Conservation (phyloP, 2,329 filamentous ascomycete genomes). For the Arthroderma uncinatum region DNA sequence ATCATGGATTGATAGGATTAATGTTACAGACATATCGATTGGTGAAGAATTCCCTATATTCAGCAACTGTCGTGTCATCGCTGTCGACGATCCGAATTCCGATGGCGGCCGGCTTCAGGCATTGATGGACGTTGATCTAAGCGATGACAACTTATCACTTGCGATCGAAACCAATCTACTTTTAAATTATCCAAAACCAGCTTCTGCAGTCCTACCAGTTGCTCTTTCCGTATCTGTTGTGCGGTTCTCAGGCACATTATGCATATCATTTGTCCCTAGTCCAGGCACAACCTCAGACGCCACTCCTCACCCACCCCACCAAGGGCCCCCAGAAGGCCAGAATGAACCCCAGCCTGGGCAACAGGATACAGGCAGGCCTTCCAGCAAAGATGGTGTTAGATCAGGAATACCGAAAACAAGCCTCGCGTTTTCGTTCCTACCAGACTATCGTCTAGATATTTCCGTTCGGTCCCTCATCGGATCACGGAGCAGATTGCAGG, state of each 20-base stretch:
- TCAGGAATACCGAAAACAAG: constrained; percentile 61
- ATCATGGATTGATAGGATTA: constrained; percentile 86
- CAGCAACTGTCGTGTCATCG: constrained; percentile 93
- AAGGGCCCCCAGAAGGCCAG: neutral
- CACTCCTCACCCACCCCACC: constrained; percentile 21
- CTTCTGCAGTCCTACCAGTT: constrained; percentile 81
- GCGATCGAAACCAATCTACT: constrained; percentile 89
- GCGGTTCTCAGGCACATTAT: constrained; percentile 86
- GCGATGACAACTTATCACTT: constrained; percentile 80
- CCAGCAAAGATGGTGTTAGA: constrained; percentile 16
- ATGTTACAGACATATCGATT: constrained; percentile 82
- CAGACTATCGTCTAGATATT: constrained; percentile 54
- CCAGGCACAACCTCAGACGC: constrained; percentile 20
- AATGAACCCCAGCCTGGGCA: neutral
- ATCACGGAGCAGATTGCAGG: constrained; percentile 50
- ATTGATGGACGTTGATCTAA: constrained; percentile 91
- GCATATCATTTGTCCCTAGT: constrained; percentile 80
- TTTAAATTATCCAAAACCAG: constrained; percentile 85
- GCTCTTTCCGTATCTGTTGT: constrained; percentile 85
- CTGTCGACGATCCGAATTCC: constrained; percentile 49
- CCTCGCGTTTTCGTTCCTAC: constrained; percentile 78
- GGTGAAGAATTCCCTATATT: constrained; percentile 98
- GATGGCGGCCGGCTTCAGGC: constrained; percentile 75
- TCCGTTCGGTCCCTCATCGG: constrained; percentile 55
- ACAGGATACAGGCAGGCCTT: neutral